Evolutionary conservation across 2,329 filamentous ascomycete species (phyloP).

Genomic region (Neurospora crassa): DNA sequence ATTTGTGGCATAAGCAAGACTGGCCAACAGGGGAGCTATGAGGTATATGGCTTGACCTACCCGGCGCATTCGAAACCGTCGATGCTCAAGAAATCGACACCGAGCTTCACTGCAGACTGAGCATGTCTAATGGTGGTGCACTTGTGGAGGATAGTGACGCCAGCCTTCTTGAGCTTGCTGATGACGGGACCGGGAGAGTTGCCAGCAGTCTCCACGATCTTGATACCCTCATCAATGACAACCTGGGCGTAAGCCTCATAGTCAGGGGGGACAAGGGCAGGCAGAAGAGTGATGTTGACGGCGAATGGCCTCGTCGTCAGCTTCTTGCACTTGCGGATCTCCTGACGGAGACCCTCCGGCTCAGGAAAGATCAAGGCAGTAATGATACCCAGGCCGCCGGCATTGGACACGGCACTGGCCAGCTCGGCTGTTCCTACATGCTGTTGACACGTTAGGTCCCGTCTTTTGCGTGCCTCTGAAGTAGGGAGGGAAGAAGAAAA

Average conservation of each 20-base stretch:
- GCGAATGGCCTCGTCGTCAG: slow-evolving; percentile 77
- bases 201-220: slow-evolving; percentile 61
- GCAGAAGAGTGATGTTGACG: slow-evolving; percentile 92
- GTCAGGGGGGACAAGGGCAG: slow-evolving; percentile 80
- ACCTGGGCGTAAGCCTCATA: slow-evolving; percentile 87
- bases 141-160: slow-evolving; percentile 82
- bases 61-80: slow-evolving; percentile 96
- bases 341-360: slow-evolving; percentile 82
- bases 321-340: slow-evolving; percentile 77
- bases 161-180: slow-evolving; percentile 71
- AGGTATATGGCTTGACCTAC: slow-evolving; percentile 16
- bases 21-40: slow-evolving; percentile 13
- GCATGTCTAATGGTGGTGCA: slow-evolving; percentile 95
- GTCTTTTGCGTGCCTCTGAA: not conserved
- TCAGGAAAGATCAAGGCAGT: slow-evolving; percentile 88
- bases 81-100: slow-evolving; percentile 93
- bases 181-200: slow-evolving; percentile 79
- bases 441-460: slow-evolving; percentile 31
- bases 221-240: slow-evolving; percentile 85
- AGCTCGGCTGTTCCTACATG: slow-evolving; percentile 75
- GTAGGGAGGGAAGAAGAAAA: not conserved
- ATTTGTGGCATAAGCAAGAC: slow-evolving; percentile 1
- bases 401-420: slow-evolving; percentile 67
- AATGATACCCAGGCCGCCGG: slow-evolving; percentile 74
- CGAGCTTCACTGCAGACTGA: slow-evolving; percentile 81